Evolutionary conservation across 805 yeast genomes (phyloP).

Genomic region (Candida krabiensis): DNA sequence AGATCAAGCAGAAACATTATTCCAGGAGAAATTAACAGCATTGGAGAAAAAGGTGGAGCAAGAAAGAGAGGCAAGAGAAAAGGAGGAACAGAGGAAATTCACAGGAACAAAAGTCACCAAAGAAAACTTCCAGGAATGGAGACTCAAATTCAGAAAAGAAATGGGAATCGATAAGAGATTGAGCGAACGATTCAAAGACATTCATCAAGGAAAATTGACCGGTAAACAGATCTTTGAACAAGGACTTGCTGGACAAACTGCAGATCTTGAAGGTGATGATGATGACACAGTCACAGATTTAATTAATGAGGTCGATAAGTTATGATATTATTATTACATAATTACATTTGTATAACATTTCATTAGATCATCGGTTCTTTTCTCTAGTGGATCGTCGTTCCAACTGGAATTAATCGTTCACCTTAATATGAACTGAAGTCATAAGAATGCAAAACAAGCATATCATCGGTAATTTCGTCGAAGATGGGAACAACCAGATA

Average conservation of each 20-base stretch:
- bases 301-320: constrained; percentile 12
- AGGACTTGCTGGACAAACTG: constrained; percentile 78
- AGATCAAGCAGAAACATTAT: constrained; percentile 74
- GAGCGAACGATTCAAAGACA: constrained; percentile 47
- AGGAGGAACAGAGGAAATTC: constrained; percentile 85
- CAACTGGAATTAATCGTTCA: too few species aligned
- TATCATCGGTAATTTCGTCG: constrained; percentile 23
- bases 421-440: constrained; percentile 11
- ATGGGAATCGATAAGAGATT: constrained; percentile 65
- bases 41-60: constrained; percentile 60
- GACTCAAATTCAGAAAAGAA: constrained; percentile 67
- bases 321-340: constrained; percentile 1
- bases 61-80: constrained; percentile 62
- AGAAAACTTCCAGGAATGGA: constrained; percentile 76
- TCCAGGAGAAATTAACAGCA: constrained; percentile 53
- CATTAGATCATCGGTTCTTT: too few species aligned
- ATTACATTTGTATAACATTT: too few species aligned
- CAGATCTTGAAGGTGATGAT: constrained; percentile 45
- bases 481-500: constrained; percentile 16
- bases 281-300: constrained; percentile 15
- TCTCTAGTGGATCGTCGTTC: too few species aligned
- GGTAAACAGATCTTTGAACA: constrained; percentile 89
- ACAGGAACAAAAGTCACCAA: constrained; percentile 85
- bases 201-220: constrained; percentile 75
- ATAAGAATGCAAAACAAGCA: constrained; percentile 21